Conservation (phyloP, 1,284 basidiomycete genomes). For the Apiotrichum brassicae region DNA sequence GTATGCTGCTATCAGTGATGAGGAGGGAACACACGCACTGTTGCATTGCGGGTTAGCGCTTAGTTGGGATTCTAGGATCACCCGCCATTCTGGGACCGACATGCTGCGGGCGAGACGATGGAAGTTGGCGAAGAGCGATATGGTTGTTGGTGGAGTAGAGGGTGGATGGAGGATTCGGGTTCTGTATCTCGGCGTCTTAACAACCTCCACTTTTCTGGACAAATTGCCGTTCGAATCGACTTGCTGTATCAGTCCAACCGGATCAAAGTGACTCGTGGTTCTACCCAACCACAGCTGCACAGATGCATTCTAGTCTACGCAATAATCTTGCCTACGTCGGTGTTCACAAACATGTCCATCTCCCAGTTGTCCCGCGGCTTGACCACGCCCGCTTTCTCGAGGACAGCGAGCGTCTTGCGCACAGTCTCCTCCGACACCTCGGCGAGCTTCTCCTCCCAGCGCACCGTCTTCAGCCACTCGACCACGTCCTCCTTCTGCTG, state of each 20-base stretch:
- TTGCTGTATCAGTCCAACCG: no score
- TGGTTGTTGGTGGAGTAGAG: no score
- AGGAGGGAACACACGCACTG: slow-evolving; percentile 14
- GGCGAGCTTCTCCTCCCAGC: slow-evolving; percentile 62
- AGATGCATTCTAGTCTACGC: slow-evolving; percentile 21
- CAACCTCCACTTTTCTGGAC: no score
- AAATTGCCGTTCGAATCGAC: no score
- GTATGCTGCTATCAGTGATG: slow-evolving; percentile 23
- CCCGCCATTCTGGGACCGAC: slow-evolving; percentile 30
- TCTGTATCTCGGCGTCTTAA: no score
- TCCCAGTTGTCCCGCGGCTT: slow-evolving; percentile 56
- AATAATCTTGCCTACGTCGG: slow-evolving; percentile 50
- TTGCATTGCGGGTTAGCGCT: slow-evolving; percentile 28
- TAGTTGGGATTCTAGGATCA: slow-evolving; percentile 30
- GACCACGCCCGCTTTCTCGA: slow-evolving; percentile 70
- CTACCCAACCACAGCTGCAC: no score
- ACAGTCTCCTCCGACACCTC: slow-evolving; percentile 51
- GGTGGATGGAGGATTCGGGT: no score
- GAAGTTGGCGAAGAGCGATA: no score
- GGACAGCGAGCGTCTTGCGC: slow-evolving; percentile 39
- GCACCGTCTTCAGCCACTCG: slow-evolving; percentile 75
- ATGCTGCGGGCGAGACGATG: neutral
- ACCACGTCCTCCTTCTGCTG: slow-evolving; percentile 59
- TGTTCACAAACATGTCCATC: slow-evolving; percentile 58
- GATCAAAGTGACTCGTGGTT: no score